Conservation (phyloP, 495 filamentous ascomycete genomes). For the Penicillium waksmanii region DNA sequence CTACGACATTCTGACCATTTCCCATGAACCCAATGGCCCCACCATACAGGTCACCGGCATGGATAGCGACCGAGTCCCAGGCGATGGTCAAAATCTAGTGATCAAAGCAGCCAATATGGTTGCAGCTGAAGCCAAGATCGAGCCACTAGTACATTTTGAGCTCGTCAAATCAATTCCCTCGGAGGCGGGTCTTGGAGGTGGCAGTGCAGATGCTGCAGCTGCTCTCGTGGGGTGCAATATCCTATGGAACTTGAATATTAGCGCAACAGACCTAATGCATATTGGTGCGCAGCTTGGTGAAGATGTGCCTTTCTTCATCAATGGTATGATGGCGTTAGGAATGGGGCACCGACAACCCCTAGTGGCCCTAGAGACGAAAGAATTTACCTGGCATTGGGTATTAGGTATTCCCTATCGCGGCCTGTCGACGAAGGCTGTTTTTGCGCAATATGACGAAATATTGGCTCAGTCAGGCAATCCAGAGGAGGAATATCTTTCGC, state of each 20-base stretch:
- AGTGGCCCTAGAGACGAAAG: not conserved
- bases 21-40: not conserved
- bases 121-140: not conserved
- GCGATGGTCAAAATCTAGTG: slow-evolving; percentile 8
- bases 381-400: slow-evolving; percentile 11
- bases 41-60: slow-evolving; percentile 8
- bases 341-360: slow-evolving; percentile 14
- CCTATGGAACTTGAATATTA: slow-evolving; percentile 6
- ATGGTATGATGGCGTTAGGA: slow-evolving; percentile 13
- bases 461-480: not conserved
- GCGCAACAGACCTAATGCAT: slow-evolving; percentile 3
- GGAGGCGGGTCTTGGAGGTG: slow-evolving; percentile 15
- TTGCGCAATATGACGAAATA: slow-evolving; percentile 5
- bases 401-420: slow-evolving; percentile 8
- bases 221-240: slow-evolving; percentile 15
- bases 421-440: slow-evolving; percentile 14
- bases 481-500: not conserved
- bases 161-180: slow-evolving; percentile 11
- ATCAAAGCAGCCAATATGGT: slow-evolving; percentile 13
- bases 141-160: slow-evolving; percentile 12
- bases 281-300: slow-evolving; percentile 12
- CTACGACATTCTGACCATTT: slow-evolving; percentile 10
- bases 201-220: slow-evolving; percentile 16
- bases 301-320: slow-evolving; percentile 17
- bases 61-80: slow-evolving; percentile 12